Evolutionary conservation across 1,284 basidiomycete genomes (phyloP), one percentile per base, ranked within the genome.

Genomic region (Leccinum subfulvum): DNA sequence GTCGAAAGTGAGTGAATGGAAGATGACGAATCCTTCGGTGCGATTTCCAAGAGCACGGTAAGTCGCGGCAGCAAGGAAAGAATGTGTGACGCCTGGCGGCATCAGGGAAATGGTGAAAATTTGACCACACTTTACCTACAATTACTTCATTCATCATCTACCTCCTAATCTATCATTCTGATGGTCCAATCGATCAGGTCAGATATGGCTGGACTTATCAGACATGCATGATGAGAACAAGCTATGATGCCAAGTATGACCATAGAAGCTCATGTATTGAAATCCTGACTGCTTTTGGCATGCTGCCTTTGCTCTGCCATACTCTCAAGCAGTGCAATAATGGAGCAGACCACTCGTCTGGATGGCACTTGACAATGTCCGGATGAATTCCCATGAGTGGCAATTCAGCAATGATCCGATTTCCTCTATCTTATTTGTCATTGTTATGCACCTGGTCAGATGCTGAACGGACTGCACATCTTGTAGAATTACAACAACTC

Each of bases 1-100:
- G 55, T 69, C 65, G 35, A 69, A 71, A 2, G 70, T 62, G 9
- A 67, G 70, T 11, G 70, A 65, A 49, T 72, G 72, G 62, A 69
- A 69, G 44, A 69, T 30, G 39, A 71, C 14, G 49, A 72, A 72
- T 1, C 71, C 69, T 33, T 69, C 68, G 3, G 68, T 69, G 21
- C 72, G 61, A 21, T 72, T 69, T 16, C 71, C 68, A 14, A 69
- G 65, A 8, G 71, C 65, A 23, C 68, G 68, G 18, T 71, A 71
- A 5, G 67, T 76, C 64, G 67, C 72, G 70, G 57, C 76, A 13
- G 65, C 71, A 39, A 80, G 70, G 64, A 69, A 75, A 3, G 75
- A 74, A 35, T 73, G 71, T 35, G 66, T 69, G 47, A 76, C 65
- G 8, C 30, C 30, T 33, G 30, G n/a, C n/a, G n/a, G n/a, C 41